Base-by-base conservation (phyloP, 139 green algal genomes). In the Pseudopediastrum boryanum region DNA sequence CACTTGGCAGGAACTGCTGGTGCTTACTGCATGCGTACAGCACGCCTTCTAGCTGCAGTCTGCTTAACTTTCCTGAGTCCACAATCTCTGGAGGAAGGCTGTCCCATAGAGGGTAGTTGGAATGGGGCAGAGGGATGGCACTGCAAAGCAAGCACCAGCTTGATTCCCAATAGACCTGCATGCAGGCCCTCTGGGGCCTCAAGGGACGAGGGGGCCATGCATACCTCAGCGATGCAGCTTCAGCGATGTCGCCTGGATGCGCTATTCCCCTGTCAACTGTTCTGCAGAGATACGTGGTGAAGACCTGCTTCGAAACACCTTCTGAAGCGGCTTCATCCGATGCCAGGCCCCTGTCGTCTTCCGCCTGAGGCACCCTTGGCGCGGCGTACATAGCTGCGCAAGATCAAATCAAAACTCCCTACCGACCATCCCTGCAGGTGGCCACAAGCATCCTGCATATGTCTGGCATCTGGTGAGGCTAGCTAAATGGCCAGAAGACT, bases 11-110 rank as follows among this genome's bases (percentile, higher is more conserved):
- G 56, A 92, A 85, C 67, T 92, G 56, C 36, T 86, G 86, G 88
- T 98, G 94, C 75, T 93, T 93, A 41, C 77, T 87, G 81, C 87
- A 93, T 7, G 94, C 94, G 58, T 94, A 94, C 35, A 93, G 54
- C 39, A 97, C 81, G 8, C 91, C 92, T 78, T 98, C 94, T 64
- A 98, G 87, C 85, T 98, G 94, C 87, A 98, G 81, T 61, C 80
- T 75, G 59, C 85, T 93, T 21, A 98, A 90, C 82, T 92, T 92
- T 35, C 92, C 92, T 3, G 23, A 71, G 5, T 70, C 50, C 0
- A 94, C 84, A 1, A 95, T n/a, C 3, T 88, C 79, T 0, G 41
- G 29, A 31, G 86, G 85, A 8, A 94, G 54, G 7, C 74, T 73
- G 33, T 94, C 89, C 66, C 77, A 90, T 19, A 97, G 81, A 0